Evolutionary conservation across 2,329 filamentous ascomycete species (phyloP).

Genomic region (Chaetomiaceae sp.): DNA sequence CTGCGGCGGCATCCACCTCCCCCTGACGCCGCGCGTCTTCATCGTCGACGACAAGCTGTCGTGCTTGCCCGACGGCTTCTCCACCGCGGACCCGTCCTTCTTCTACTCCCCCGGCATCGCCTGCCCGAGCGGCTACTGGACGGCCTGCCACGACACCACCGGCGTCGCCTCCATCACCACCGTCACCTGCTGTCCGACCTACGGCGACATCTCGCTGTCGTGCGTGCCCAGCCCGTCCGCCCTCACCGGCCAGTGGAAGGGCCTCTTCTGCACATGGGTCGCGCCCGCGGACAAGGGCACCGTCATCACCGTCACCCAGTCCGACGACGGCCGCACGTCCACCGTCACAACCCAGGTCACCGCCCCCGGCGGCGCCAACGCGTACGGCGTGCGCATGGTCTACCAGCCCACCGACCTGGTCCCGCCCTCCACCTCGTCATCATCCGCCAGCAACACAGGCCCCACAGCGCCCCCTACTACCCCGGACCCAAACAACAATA

Average conservation of each 20-base stretch:
- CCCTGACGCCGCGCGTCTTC: conserved; percentile 7
- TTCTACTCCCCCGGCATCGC: conserved; percentile 26
- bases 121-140: conserved; percentile 19
- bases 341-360: conserved; percentile 21
- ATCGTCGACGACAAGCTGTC: conserved; percentile 24
- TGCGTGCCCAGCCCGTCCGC: conserved; percentile 25
- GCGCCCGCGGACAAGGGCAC: conserved; percentile 24
- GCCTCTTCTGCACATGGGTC: conserved; percentile 30
- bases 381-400: conserved; percentile 32
- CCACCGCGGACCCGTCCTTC: conserved; percentile 21
- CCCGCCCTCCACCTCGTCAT: neutral
- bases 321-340: conserved; percentile 21
- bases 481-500: neutral
- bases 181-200: conserved; percentile 32
- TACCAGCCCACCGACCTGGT: conserved; percentile 25
- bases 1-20: conserved; percentile 21
- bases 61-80: conserved; percentile 28
- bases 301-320: conserved; percentile 25
- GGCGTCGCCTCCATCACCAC: conserved; percentile 27
- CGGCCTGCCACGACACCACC: conserved; percentile 27
- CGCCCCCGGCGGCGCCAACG: conserved; percentile 28
- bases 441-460: neutral
- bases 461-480: neutral
- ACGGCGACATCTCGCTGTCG: conserved; percentile 23
- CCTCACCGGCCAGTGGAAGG: conserved; percentile 2